phyloP scores from a whole-genome alignment of 202 grass and related monocot genomes.

The Panicum virgatum region DNA sequence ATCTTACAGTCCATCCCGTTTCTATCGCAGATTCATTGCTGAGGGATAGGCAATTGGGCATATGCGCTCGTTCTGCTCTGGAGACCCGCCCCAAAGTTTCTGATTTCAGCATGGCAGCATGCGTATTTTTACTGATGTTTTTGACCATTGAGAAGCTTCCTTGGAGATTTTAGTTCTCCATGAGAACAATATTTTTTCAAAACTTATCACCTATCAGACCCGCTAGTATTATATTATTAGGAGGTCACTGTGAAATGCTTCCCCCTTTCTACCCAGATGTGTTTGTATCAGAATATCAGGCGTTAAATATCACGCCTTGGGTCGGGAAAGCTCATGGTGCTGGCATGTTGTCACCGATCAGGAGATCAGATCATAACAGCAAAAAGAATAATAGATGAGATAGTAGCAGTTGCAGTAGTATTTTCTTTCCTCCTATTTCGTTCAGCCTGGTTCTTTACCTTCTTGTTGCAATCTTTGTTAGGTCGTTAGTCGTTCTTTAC shows the following conservation, averaged over 20 bases:
- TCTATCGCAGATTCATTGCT: constrained; percentile 17
- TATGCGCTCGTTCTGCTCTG: background rate
- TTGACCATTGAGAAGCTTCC: background rate
- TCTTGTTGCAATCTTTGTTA: no score
- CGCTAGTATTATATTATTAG: background rate
- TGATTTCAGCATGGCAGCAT: background rate
- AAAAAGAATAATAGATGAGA: no score
- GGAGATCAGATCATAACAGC: no score
- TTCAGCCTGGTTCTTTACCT: no score
- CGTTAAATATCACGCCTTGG: background rate
- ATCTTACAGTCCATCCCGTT: background rate
- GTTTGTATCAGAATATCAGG: background rate
- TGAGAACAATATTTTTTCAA: background rate
- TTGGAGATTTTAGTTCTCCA: background rate
- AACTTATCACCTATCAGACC: background rate
- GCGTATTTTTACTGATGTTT: background rate
- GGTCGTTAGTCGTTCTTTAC: no score
- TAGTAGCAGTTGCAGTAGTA: no score
- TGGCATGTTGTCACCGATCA: no score
- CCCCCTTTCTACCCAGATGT: background rate
- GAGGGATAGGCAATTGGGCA: background rate
- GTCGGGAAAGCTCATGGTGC: no score
- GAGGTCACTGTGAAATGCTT: background rate
- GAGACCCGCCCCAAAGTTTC: background rate
- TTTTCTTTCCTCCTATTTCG: no score